Evolutionary conservation across 2,329 filamentous ascomycete genomes (phyloP).

Genomic region (Erysiphe neolycopersici): DNA sequence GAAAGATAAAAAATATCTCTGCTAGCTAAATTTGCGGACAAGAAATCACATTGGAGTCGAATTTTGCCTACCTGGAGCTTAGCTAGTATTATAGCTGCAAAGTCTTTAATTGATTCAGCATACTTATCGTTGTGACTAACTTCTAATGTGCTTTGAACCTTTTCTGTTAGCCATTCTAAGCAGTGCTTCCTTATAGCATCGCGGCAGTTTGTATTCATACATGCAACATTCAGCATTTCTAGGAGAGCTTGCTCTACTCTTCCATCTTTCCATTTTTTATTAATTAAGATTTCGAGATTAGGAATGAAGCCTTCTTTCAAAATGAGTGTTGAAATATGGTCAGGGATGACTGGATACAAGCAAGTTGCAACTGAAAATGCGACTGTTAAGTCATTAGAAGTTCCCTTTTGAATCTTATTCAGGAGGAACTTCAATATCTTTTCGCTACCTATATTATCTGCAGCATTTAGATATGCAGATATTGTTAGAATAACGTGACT

Average conservation of each 20-base stretch:
- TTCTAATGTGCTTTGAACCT: conserved; percentile 27
- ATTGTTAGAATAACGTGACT: conserved; percentile 60
- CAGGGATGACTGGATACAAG: conserved; percentile 64
- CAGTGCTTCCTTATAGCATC: conserved; percentile 69
- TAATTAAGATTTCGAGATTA: conserved; percentile 49
- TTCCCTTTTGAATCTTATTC: conserved; percentile 40
- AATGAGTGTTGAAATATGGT: conserved; percentile 52
- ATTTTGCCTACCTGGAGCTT: conserved; percentile 34
- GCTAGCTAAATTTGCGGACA: no score
- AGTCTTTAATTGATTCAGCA: conserved; percentile 31
- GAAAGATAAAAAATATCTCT: conserved; percentile 1
- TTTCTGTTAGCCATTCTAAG: conserved; percentile 61
- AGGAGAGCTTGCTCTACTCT: conserved; percentile 69
- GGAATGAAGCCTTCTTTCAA: conserved; percentile 68
- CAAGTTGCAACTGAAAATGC: conserved; percentile 81
- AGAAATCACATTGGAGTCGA: conserved; percentile 2
- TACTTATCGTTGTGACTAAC: conserved; percentile 17
- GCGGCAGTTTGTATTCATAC: conserved; percentile 58
- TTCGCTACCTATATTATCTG: conserved; percentile 40
- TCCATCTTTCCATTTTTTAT: conserved; percentile 55
- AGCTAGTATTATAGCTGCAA: conserved; percentile 49
- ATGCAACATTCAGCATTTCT: conserved; percentile 76
- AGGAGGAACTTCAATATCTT: conserved; percentile 52
- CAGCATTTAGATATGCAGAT: conserved; percentile 59
- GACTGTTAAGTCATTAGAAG: conserved; percentile 67